Evolutionary conservation across 225 moss, liverwort and hornwort genomes (phyloP).

Genomic region (Bryoerythrophyllum caledonicum): DNA sequence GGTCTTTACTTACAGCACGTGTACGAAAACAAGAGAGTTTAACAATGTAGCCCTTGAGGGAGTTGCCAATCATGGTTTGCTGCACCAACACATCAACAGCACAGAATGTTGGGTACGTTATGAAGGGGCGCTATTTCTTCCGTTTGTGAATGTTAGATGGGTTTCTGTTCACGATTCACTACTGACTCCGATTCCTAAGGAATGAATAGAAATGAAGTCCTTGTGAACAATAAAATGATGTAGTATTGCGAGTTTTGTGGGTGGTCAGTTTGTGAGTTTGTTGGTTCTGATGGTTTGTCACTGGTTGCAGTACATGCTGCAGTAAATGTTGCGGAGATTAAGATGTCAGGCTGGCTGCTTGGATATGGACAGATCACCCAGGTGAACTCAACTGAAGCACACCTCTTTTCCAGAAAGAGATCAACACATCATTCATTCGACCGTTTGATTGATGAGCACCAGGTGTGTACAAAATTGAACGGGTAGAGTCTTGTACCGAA

Average conservation of each 20-base stretch:
- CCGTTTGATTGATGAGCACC: conserved; percentile 97
- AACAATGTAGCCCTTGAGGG: too few species aligned
- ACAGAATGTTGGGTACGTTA: background rate
- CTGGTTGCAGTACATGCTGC: conserved; percentile 2
- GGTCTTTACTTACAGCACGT: too few species aligned
- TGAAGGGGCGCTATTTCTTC: background rate
- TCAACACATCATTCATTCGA: conserved; percentile 66
- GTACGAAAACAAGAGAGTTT: too few species aligned
- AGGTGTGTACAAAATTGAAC: conserved; percentile 51
- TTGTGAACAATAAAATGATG: conserved; percentile 67
- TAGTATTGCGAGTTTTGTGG: conserved; percentile 1
- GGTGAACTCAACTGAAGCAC: conserved; percentile 76
- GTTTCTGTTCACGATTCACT: background rate
- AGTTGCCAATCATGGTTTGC: too few species aligned
- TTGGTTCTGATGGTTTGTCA: background rate
- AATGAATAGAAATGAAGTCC: conserved; percentile 11
- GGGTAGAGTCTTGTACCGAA: background rate
- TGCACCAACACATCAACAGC: too few species aligned
- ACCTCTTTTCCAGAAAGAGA: conserved; percentile 51
- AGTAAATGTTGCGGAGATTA: background rate
- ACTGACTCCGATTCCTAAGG: background rate
- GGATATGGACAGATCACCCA: conserved; percentile 65
- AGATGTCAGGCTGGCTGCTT: background rate
- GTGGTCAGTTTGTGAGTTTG: background rate
- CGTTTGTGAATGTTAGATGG: background rate